Evolutionary conservation across 805 yeast species (phyloP).

Genomic region (Wickerhamomyces strasburgensis): DNA sequence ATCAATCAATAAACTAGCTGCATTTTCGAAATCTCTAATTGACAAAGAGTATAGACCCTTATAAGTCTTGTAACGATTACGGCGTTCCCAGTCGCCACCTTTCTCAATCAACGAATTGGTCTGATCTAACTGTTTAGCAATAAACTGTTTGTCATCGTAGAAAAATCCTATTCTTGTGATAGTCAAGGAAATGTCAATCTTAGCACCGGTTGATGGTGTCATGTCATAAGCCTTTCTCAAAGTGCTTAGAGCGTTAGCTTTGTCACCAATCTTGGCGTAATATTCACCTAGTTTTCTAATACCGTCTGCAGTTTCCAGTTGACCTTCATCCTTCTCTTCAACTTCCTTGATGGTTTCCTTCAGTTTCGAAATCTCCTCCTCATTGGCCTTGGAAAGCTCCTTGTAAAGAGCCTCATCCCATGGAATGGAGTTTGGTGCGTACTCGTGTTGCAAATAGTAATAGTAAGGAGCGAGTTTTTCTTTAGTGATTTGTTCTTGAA

Average conservation of each 20-base stretch:
- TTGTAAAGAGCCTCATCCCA: conserved; percentile 62
- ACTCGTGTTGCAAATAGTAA: conserved; percentile 52
- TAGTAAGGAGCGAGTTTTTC: conserved; percentile 82
- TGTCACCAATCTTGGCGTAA: conserved; percentile 82
- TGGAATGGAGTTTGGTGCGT: conserved; percentile 33
- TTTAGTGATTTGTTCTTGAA: conserved; percentile 49
- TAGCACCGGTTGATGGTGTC: conserved; percentile 83
- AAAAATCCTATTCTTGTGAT: conserved; percentile 87
- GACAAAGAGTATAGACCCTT: conserved; percentile 79
- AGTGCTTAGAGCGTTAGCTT: conserved; percentile 59
- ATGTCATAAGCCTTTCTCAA: conserved; percentile 69
- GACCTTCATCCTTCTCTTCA: conserved; percentile 72
- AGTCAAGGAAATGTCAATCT: conserved; percentile 81
- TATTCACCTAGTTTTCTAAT: conserved; percentile 83
- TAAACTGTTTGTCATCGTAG: conserved; percentile 68
- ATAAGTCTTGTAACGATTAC: conserved; percentile 91
- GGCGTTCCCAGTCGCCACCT: conserved; percentile 99
- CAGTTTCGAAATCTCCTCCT: conserved; percentile 43
- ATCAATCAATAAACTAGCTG: conserved; percentile 80
- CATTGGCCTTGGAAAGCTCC: conserved; percentile 47
- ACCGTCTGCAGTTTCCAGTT: conserved; percentile 69
- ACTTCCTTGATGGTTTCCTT: conserved; percentile 41
- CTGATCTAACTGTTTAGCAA: conserved; percentile 67
- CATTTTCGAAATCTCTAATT: conserved; percentile 79
- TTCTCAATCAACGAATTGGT: conserved; percentile 76